phyloP scores from a whole-genome alignment of 2,329 filamentous ascomycete genomes.

The Sclerotinia sclerotiorum region DNA sequence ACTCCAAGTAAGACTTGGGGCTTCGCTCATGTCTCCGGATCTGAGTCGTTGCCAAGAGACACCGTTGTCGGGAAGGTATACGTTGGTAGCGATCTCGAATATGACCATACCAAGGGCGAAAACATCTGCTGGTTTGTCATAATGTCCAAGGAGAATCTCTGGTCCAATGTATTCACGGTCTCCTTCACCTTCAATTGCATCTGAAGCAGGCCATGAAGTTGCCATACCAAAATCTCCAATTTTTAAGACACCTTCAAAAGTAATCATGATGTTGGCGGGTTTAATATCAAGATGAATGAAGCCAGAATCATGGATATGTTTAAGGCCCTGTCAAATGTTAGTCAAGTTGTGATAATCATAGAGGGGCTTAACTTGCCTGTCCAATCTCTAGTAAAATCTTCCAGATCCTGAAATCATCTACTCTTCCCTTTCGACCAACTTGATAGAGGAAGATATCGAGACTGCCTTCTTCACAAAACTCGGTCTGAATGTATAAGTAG shows the following conservation, averaged over 20 bases:
- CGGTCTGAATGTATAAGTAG: constrained; percentile 94
- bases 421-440: constrained; percentile 76
- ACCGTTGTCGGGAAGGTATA: constrained; percentile 90
- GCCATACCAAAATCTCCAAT: constrained; percentile 88
- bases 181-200: constrained; percentile 83
- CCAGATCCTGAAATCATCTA: constrained; percentile 98
- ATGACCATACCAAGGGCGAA: constrained; percentile 94
- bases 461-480: constrained; percentile 93
- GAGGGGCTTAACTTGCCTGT: constrained; percentile 58
- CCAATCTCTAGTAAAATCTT: constrained; percentile 89
- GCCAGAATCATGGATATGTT: constrained; percentile 83
- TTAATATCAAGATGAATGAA: constrained; percentile 86
- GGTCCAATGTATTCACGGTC: constrained; percentile 96
- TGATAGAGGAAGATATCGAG: constrained; percentile 82
- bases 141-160: constrained; percentile 82
- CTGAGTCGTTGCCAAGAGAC: constrained; percentile 86
- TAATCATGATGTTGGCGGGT: constrained; percentile 80
- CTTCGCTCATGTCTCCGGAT: constrained; percentile 82
- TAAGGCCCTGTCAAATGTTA: constrained; percentile 65
- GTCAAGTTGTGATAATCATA: constrained; percentile 7
- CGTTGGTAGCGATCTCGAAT: constrained; percentile 91
- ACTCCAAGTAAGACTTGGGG: constrained; percentile 84
- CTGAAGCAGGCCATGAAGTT: constrained; percentile 71
- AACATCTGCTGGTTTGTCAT: constrained; percentile 88
- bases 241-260: constrained; percentile 77